Base-by-base conservation (phyloP, 306 rosid genomes). In the Quercus berberidifolia region DNA sequence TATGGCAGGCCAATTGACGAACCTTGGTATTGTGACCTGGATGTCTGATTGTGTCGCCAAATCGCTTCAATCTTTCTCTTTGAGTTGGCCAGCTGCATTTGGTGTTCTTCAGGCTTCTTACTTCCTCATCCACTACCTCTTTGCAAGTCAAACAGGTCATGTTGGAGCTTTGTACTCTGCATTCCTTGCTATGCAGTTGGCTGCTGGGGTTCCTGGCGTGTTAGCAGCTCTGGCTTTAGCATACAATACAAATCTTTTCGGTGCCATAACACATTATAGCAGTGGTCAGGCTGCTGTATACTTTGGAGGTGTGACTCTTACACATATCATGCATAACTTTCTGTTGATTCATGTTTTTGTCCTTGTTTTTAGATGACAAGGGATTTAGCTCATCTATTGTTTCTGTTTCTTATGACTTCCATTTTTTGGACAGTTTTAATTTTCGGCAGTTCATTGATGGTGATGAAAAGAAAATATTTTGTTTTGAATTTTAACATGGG, bases 251-350 rank as follows among this genome's bases (percentile, higher is more conserved):
- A 95, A 93, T 80, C 97, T 93, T 62, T 95, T 93, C 11, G 99
- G 99, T 28, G 98, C 96, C 74, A 41, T 95, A 75, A 89, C 99
- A 18, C 99, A 95, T 84, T 95, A 95, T 60, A 89, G 96, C 85
- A 95, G 99, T 6, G 99, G 99, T 71, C 98, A 93, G 78, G 94
- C 99, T 69, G 99, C 99, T 79, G 98, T 93, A 54, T 95, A 93
- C 89, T 95, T 75, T 69, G 99, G 99, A 93, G 99, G 99, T 95
- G 41, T 69, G 97, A 69, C 76, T 51, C 65, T 79, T 57, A 70
- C 75, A 35, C 54, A 43, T 33, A 13, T 20, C 64, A 31, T 23
- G 13, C 56, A 58, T 67, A 21, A 67, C 19, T 26, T 35, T 71
- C 54, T 72, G 30, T 14, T 73, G 65, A 62, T 65, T 67, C 52